phyloP scores from a whole-genome alignment of 73 alveolate species.

The Blepharisma japonicum region DNA sequence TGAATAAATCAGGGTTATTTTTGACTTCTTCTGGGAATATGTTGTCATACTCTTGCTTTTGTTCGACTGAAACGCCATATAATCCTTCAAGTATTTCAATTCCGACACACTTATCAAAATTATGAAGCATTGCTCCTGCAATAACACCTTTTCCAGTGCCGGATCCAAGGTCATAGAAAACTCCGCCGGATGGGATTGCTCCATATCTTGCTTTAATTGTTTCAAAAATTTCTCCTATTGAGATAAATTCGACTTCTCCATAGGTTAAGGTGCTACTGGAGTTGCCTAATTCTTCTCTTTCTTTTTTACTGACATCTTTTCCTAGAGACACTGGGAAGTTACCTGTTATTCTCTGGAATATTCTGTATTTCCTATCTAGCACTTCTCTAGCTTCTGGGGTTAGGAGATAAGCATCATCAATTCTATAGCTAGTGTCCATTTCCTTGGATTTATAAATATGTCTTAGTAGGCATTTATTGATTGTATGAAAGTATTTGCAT shows the following conservation, averaged over 20 bases:
- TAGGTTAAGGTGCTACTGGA: background rate
- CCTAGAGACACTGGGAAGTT: background rate
- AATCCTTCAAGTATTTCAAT: conserved; percentile 74
- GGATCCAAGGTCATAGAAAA: conserved; percentile 88
- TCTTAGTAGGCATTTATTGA: too few relatives aligned
- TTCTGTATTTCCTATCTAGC: background rate
- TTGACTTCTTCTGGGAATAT: background rate
- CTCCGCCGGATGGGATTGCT: conserved; percentile 53
- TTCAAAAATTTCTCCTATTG: conserved; percentile 33
- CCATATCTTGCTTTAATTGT: conserved; percentile 31
- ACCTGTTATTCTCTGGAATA: background rate
- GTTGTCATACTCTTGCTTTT: conserved; percentile 13
- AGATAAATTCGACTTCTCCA: conserved; percentile 33
- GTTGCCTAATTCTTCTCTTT: background rate
- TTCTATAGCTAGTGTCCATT: too few relatives aligned
- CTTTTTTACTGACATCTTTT: conserved; percentile 10
- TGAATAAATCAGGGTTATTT: background rate
- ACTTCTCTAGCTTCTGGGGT: background rate
- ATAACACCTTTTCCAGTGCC: conserved; percentile 90
- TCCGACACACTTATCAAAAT: conserved; percentile 77
- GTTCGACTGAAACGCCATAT: conserved; percentile 31
- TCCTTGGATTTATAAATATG: too few relatives aligned
- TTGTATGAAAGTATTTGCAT: too few relatives aligned
- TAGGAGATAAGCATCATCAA: background rate
- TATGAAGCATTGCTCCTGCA: conserved; percentile 70